Base-by-base conservation (phyloP, 768 basidiomycete species). In the Sporobolomyces pararoseus region DNA sequence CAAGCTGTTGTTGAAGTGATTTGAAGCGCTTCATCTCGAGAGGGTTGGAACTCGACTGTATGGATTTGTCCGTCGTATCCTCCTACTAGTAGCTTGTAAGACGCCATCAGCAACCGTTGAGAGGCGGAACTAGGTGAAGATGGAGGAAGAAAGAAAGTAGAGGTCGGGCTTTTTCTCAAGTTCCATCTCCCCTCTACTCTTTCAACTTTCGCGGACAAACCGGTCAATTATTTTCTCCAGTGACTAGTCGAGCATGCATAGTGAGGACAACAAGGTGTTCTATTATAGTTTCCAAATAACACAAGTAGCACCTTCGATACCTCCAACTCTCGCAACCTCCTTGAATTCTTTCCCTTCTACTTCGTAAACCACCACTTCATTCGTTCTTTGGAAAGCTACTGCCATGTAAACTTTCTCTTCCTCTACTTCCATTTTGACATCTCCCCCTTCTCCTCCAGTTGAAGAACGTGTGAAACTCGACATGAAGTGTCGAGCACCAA, bases 321-420 rank as follows among this genome's bases (percentile, higher is more conserved):
- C 72, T 35, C 52, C 58, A 0, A 64, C 44, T 21, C 68, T 29
- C 12, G 65, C 62, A 0, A 73, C 65, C 57, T 73, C 72, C 39
- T 10, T 10, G 23, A 73, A 4, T 14, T 62, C 27, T 21, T 57
- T 54, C 7, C 57, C 65, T 7, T 29, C 21, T 0, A 63, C 51
- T 60, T 49, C 35, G 21, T 42, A 60, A 17, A 73, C 32, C 37
- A 61, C 68, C 2, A 67, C 65, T 64, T 73, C 72, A 51, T 58
- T 66, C 55, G 72, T 70, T n/a, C 62, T 44, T 47, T 73, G 65
- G n/a, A 66, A 62, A 35, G 57, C 51, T 1, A 74, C 65, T 0
- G 66, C 72, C 16, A 74, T 29, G 51, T 53, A 70, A 55, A 23
- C 52, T 21, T 32, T 17, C 21, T 31, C 47, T 5, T 39, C 64